Percentiles rank a stretch among this genome's conserved stretches.
phyloP scores from a whole-genome alignment of 1,139 yeast species.

The Kodamaea sp. region DNA sequence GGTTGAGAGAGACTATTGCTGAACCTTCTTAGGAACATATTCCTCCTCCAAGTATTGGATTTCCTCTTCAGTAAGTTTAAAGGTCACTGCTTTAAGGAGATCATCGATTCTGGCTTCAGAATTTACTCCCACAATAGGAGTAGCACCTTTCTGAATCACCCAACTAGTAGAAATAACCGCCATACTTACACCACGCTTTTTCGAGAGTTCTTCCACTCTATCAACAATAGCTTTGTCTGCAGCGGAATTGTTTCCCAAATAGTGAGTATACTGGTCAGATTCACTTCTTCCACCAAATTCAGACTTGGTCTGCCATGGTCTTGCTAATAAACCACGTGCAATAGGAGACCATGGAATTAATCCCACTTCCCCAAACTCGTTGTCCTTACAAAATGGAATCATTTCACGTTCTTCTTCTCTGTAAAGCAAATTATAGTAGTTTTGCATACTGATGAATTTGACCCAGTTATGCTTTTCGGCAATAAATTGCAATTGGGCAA shows the following conservation, averaged over 20 bases:
- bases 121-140: slow-evolving; percentile 58
- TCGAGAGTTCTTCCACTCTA: slow-evolving; percentile 55
- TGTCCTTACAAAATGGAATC: slow-evolving; percentile 51
- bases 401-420: slow-evolving; percentile 64
- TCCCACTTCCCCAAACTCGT: slow-evolving; percentile 41
- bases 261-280: slow-evolving; percentile 15
- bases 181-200: slow-evolving; percentile 47
- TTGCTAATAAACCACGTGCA: slow-evolving; percentile 48
- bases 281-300: slow-evolving; percentile 19
- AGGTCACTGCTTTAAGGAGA: slow-evolving; percentile 44
- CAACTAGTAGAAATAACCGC: slow-evolving; percentile 57
- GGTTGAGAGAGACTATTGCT: too few relatives aligned
- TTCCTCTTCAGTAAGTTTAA: slow-evolving; percentile 49
- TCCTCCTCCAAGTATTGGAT: slow-evolving; percentile 49
- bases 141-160: slow-evolving; percentile 49
- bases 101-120: slow-evolving; percentile 54
- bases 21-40: slow-evolving; percentile 28
- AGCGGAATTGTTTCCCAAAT: slow-evolving; percentile 11
- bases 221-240: slow-evolving; percentile 40
- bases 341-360: slow-evolving; percentile 54
- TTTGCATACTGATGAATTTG: slow-evolving; percentile 61
- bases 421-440: slow-evolving; percentile 53
- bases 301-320: slow-evolving; percentile 29
- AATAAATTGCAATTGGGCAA: slow-evolving; percentile 17
- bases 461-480: slow-evolving; percentile 24